Conservation (phyloP, 495 filamentous ascomycete species). For the Jackrogersella minutella region DNA sequence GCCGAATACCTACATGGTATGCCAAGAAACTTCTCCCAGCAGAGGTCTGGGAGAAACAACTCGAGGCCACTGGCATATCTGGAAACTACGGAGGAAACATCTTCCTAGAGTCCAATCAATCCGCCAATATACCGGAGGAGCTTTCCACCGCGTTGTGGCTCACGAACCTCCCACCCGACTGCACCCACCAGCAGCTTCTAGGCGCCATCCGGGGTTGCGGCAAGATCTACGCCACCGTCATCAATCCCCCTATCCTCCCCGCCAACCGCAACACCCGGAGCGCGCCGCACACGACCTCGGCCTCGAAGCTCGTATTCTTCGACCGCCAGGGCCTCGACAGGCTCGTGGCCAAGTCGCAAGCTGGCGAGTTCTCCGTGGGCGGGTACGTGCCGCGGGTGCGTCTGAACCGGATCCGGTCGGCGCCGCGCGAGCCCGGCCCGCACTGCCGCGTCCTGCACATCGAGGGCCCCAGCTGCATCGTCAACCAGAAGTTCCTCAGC, state of each 20-base stretch:
- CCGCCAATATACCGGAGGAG: slow-evolving; percentile 42
- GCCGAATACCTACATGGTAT: background rate
- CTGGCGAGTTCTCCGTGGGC: slow-evolving; percentile 27
- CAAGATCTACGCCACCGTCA: slow-evolving; percentile 48
- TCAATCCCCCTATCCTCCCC: slow-evolving; percentile 41
- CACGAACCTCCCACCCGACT: slow-evolving; percentile 41
- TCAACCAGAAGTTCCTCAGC: slow-evolving; percentile 46
- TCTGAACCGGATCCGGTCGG: slow-evolving; percentile 34
- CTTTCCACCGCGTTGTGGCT: slow-evolving; percentile 50
- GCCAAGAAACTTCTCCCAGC: background rate
- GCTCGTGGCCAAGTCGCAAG: slow-evolving; percentile 9
- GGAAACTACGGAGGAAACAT: slow-evolving; percentile 47
- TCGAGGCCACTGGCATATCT: slow-evolving; percentile 20
- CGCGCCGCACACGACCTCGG: slow-evolving; percentile 28
- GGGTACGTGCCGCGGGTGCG: slow-evolving; percentile 26
- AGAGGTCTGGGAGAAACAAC: background rate
- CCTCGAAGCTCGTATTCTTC: slow-evolving; percentile 54
- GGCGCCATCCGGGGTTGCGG: slow-evolving; percentile 42
- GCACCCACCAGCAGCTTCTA: slow-evolving; percentile 42
- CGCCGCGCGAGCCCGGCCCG: slow-evolving; percentile 2
- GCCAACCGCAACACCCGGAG: background rate
- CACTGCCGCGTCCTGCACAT: slow-evolving; percentile 49
- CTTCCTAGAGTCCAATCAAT: slow-evolving; percentile 35
- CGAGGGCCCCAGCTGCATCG: slow-evolving; percentile 34
- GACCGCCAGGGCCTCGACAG: slow-evolving; percentile 33